phyloP scores from a whole-genome alignment of 2,329 filamentous ascomycete species.

The Fusarium sp. region DNA sequence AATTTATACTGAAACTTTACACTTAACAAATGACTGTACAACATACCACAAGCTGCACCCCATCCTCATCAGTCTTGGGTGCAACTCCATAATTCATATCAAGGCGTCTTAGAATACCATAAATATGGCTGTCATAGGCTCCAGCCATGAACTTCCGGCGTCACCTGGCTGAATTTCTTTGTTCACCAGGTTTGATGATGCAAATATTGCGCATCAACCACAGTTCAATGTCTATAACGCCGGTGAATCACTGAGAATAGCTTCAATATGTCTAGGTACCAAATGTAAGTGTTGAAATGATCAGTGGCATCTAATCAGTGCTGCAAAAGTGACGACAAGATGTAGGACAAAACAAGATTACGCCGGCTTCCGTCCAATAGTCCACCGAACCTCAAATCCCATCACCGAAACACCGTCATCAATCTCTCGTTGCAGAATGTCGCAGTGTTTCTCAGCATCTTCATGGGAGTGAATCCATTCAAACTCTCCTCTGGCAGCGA shows the following conservation, averaged over 20 bases:
- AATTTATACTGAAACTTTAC: background rate
- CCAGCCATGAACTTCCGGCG: no score
- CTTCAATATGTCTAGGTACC: no score
- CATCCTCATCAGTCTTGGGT: fast-evolving
- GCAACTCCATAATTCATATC: fast-evolving
- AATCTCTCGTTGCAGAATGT: background rate
- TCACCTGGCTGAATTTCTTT: background rate
- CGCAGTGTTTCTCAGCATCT: background rate
- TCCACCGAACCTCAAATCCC: constrained; percentile 8
- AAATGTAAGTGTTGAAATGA: fast-evolving
- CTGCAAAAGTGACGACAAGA: no score
- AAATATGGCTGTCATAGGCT: fast-evolving
- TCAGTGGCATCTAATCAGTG: background rate
- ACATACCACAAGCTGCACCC: fast-evolving
- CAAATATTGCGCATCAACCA: background rate
- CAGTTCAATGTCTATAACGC: background rate
- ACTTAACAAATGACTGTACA: background rate
- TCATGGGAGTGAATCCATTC: background rate
- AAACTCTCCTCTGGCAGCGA: background rate
- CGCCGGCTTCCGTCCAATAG: background rate
- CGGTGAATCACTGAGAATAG: background rate
- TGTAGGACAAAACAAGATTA: background rate
- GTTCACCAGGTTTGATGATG: no score
- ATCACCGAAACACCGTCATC: background rate
- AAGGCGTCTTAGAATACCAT: fast-evolving